Percentiles rank a stretch among this genome's conserved stretches.
Evolutionary conservation across 2,329 filamentous ascomycete genomes (phyloP).

Genomic region (Xylariaceae sp.): DNA sequence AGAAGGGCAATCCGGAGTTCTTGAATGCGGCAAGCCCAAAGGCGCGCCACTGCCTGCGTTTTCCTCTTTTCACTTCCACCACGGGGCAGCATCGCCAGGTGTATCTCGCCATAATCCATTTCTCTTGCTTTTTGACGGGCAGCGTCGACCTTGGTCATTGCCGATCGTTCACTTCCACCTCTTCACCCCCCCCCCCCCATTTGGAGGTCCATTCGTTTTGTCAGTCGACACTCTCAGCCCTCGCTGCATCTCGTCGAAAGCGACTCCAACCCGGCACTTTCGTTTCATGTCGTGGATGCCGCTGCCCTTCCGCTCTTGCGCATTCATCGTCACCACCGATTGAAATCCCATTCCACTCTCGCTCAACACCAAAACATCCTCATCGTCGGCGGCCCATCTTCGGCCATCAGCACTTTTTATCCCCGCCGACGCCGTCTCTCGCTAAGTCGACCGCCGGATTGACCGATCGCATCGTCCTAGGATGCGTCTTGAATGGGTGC

Average conservation of each 20-base stretch:
- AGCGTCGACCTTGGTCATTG: neutral
- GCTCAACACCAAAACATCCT: neutral
- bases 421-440: neutral
- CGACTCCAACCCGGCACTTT: neutral
- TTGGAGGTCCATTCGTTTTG: slow-evolving; percentile 6
- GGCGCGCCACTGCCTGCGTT: neutral
- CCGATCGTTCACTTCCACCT: slow-evolving; percentile 5
- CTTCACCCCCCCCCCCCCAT: neutral
- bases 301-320: slow-evolving; percentile 1
- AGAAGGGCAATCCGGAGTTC: neutral
- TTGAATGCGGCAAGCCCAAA: neutral
- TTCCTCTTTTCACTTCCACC: slow-evolving; percentile 8
- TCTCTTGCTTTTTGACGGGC: neutral
- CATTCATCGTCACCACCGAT: neutral
- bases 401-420: slow-evolving; percentile 7
- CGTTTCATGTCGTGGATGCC: slow-evolving; percentile 2
- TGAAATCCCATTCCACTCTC: neutral
- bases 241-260: neutral
- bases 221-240: neutral
- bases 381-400: neutral
- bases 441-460: neutral
- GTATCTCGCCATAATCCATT: neutral
- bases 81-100: neutral
- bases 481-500: neutral
- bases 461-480: slow-evolving; percentile 1